Conservation (phyloP, 2,329 filamentous ascomycete species). For the Microsporum audouinii region DNA sequence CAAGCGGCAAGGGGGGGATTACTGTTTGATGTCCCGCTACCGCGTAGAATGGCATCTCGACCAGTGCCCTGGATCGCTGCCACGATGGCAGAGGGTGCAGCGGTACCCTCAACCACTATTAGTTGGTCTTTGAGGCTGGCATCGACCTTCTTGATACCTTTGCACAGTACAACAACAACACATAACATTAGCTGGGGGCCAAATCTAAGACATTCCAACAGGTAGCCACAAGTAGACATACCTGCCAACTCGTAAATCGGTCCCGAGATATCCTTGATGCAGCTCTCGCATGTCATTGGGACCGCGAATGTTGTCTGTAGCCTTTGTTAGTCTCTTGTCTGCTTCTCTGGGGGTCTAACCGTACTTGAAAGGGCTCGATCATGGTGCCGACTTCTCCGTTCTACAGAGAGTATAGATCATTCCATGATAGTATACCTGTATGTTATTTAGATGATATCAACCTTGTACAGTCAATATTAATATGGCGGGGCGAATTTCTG, state of each 20-base stretch:
- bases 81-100: conserved; percentile 80
- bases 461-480: no score
- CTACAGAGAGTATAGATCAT: background rate
- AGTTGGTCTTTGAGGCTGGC: conserved; percentile 73
- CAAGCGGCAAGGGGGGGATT: conserved; percentile 3
- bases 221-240: conserved; percentile 24
- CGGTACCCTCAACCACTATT: conserved; percentile 74
- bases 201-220: background rate
- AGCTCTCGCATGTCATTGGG: conserved; percentile 80
- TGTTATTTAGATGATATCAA: no score
- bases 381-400: conserved; percentile 19
- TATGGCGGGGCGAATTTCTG: background rate
- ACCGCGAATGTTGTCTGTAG: conserved; percentile 86
- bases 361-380: conserved; percentile 39
- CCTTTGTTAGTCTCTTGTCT: background rate
- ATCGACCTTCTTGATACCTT: conserved; percentile 71
- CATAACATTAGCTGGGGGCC: background rate
- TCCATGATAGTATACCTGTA: background rate
- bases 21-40: conserved; percentile 77
- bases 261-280: conserved; percentile 74
- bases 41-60: conserved; percentile 84
- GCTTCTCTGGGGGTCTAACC: background rate
- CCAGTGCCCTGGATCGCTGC: conserved; percentile 79
- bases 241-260: conserved; percentile 63
- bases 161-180: background rate